Percentiles rank a stretch among this genome's conserved stretches.
phyloP scores from a whole-genome alignment of 2,329 filamentous ascomycete genomes.

The Fusarium setosum region DNA sequence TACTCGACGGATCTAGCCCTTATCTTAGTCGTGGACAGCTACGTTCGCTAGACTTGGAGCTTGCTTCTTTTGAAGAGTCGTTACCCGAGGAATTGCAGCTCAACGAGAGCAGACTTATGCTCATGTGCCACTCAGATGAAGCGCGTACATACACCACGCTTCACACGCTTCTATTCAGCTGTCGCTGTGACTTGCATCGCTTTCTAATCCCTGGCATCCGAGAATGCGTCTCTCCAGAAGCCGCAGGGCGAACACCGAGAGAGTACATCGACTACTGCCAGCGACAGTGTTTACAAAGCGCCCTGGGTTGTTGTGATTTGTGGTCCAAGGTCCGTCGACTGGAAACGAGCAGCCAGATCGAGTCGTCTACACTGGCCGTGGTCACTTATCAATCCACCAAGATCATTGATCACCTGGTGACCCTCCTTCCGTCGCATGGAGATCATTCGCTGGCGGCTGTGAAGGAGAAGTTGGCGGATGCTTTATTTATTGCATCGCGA shows the following conservation, averaged over 20 bases:
- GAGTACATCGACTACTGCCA: constrained; percentile 35
- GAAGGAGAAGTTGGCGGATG: constrained; percentile 23
- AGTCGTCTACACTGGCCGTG: constrained; percentile 7
- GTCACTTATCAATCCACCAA: constrained; percentile 32
- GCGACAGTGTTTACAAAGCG: constrained; percentile 15
- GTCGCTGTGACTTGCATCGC: constrained; percentile 41
- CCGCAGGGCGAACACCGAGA: constrained; percentile 14
- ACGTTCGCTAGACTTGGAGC: constrained; percentile 27
- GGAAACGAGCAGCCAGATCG: constrained; percentile 25
- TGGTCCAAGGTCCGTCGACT: constrained; percentile 23
- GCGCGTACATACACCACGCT: constrained; percentile 31
- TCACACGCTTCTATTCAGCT: constrained; percentile 30
- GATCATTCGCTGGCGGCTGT: constrained; percentile 7
- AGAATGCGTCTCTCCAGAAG: constrained; percentile 32
- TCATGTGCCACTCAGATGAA: constrained; percentile 42
- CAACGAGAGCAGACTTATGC: constrained; percentile 22
- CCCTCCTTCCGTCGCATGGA: constrained; percentile 10
- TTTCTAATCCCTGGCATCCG: constrained; percentile 41
- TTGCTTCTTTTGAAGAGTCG: constrained; percentile 22
- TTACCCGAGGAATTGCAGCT: constrained; percentile 37
- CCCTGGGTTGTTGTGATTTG: constrained; percentile 16
- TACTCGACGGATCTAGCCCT: constrained; percentile 28
- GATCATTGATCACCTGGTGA: constrained; percentile 27
- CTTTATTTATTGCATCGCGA: background rate
- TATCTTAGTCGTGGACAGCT: constrained; percentile 26